phyloP scores from a whole-genome alignment of 2,329 filamentous ascomycete genomes.

The Leptosphaerulina australis region DNA sequence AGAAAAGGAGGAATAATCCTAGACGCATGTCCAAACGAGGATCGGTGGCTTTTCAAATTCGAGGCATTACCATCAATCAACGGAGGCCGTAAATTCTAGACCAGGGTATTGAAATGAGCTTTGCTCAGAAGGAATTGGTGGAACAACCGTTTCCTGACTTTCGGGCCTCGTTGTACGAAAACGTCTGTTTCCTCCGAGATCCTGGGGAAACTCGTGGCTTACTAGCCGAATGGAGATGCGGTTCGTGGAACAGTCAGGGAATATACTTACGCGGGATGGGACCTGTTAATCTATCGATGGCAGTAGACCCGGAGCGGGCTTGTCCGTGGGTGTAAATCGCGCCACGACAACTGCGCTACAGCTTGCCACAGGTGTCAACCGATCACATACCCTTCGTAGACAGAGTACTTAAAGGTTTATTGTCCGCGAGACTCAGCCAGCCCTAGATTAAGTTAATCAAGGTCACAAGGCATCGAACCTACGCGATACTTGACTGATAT shows the following conservation, averaged over 20 bases:
- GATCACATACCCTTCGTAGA: slow-evolving; percentile 3
- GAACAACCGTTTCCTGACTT: slow-evolving; percentile 29
- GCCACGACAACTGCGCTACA: slow-evolving; percentile 12
- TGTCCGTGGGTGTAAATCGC: slow-evolving; percentile 10
- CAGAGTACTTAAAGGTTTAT: not conserved
- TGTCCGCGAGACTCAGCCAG: slow-evolving; percentile 8
- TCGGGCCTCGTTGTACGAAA: slow-evolving; percentile 25
- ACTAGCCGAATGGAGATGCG: slow-evolving; percentile 21
- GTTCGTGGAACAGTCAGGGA: slow-evolving; percentile 16
- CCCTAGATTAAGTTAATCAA: not conserved
- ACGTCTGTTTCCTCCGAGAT: slow-evolving; percentile 24
- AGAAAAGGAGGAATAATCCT: slow-evolving; percentile 19
- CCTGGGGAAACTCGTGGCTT: slow-evolving; percentile 31
- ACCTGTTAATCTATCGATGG: slow-evolving; percentile 11
- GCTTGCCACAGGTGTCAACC: slow-evolving; percentile 14
- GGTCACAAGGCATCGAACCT: slow-evolving; percentile 1
- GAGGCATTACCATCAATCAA: slow-evolving; percentile 24
- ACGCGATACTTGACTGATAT: not conserved
- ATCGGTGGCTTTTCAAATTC: slow-evolving; percentile 26
- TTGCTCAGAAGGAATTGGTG: slow-evolving; percentile 34
- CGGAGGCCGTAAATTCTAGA: slow-evolving; percentile 25
- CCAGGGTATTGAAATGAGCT: slow-evolving; percentile 25
- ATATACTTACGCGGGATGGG: slow-evolving; percentile 17
- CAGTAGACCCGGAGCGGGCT: slow-evolving; percentile 5
- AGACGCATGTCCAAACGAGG: slow-evolving; percentile 20